A percentile compares a stretch with the other conserved stretches of the same genome.
Evolutionary conservation across 2,329 filamentous ascomycete genomes (phyloP).

Genomic region (Trichoderma simmonsii): DNA sequence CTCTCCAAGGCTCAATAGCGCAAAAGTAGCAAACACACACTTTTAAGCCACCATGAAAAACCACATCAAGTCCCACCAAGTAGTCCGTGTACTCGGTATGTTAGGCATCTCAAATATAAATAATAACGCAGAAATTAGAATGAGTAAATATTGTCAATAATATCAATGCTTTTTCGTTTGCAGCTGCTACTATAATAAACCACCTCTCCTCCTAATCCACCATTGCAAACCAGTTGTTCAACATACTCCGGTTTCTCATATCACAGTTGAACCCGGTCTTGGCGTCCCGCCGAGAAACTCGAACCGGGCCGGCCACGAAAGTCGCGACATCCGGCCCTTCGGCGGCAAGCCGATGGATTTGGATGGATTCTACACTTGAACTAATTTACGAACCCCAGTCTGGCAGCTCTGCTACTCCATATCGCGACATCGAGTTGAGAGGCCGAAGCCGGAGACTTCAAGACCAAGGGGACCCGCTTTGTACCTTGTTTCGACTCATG

Average conservation of each 20-base stretch:
- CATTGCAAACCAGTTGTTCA: neutral
- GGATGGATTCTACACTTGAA: neutral
- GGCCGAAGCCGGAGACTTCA: slow-evolving; percentile 12
- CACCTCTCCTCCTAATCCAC: no score
- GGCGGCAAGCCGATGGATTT: neutral
- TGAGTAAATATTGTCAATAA: neutral
- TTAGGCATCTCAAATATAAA: neutral
- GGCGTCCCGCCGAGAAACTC: neutral
- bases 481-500: slow-evolving; percentile 5
- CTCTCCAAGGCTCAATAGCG: neutral
- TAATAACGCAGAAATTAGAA: neutral
- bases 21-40: neutral
- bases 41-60: neutral
- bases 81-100: neutral
- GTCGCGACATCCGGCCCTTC: neutral
- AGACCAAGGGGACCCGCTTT: slow-evolving; percentile 3
- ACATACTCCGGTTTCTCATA: neutral
- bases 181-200: neutral
- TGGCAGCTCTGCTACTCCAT: neutral
- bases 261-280: neutral
- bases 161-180: neutral
- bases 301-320: neutral
- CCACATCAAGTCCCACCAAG: neutral
- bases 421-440: neutral
- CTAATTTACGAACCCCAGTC: neutral